Evolutionary conservation across 2,329 filamentous ascomycete genomes (phyloP), one percentile per base, ranked within the genome.

Genomic region (Nemania serpens): DNA sequence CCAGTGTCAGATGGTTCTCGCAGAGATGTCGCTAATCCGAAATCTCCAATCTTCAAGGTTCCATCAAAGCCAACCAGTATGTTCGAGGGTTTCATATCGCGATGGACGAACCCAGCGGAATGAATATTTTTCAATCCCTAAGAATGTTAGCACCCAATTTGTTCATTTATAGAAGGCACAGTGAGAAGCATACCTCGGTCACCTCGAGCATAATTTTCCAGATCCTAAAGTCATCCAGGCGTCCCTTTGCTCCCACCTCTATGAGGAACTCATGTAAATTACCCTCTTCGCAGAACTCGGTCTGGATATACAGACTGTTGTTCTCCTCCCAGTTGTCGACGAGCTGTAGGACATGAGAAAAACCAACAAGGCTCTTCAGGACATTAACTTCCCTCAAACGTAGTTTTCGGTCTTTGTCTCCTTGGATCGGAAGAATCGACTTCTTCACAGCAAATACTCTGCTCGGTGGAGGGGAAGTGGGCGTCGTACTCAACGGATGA

Each of bases 131-230:
- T 89, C 64, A 99, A 76, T 39, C 95, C 95, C 91, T 96, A 65
- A 13, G 58, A 9, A 58, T 55, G 42, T 49, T 41, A 61, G 61
- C 43, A 43, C 18, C 29, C 3, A 17, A 3, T 46, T 20, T 4
- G 39, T 29, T 15, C 17, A 15, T 29, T 29, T 13, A 6, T n/a
- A n/a, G 7, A 4, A 29, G 17, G n/a, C n/a, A 7, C 11, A 36
- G 13, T 18, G 18, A 15, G 15, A 2, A 17, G 81, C 89, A 78
- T 85, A 95, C 92, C 81, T 90, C 80, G 70, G 88, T 85, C 61
- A 97, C 77, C 75, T 99, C 95, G 43, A 97, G 84, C 69, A 98
- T 80, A 59, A 98, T 94, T 79, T 99, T 99, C 92, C 95, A 99
- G 75, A 98, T 97, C 63, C 95, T 87, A 78, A 99, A 99, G 75